A percentile compares a stretch with the other conserved stretches of the same genome.
These are phyloP conservation scores for Beauveria caledonica DNA, from an alignment of 2,329 filamentous ascomycete species.

Conservation along the genomic window DNA sequence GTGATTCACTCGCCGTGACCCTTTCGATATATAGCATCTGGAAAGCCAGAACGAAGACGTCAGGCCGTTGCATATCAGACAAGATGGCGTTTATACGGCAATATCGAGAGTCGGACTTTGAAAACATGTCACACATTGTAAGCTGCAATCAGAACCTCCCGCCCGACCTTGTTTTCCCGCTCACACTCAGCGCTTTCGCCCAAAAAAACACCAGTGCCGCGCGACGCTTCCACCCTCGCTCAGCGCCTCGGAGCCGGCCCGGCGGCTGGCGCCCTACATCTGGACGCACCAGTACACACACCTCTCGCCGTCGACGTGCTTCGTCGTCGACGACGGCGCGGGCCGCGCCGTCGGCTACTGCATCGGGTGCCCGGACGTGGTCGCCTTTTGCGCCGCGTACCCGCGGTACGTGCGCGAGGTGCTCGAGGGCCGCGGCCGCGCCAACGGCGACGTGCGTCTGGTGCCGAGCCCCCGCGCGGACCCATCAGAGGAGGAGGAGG, in stretches of 20 bases:
- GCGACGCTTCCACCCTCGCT: constrained; percentile 38
- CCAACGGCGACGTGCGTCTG: constrained; percentile 5
- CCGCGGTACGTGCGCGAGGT: constrained; percentile 29
- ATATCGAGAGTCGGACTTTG: constrained; percentile 31
- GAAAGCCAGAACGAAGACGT: neutral
- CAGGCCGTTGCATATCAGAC: neutral
- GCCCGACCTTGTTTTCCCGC: neutral
- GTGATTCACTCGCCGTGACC: no score
- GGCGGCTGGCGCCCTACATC: constrained; percentile 36
- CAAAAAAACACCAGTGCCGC: constrained; percentile 30
- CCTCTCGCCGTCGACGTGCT: constrained; percentile 36
- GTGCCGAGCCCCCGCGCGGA: neutral
- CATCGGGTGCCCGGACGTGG: constrained; percentile 36
- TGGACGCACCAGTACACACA: constrained; percentile 44
- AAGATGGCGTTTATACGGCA: constrained; percentile 38
- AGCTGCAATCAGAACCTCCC: constrained; percentile 13
- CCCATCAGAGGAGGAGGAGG: no score
- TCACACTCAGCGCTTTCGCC: no score
- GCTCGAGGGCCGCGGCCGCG: constrained; percentile 18
- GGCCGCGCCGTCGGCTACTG: constrained; percentile 41
- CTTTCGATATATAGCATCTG: neutral
- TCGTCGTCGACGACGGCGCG: constrained; percentile 39
- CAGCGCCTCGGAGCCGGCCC: constrained; percentile 23
- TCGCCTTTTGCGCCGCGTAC: constrained; percentile 31
- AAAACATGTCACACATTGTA: constrained; percentile 34